Conservation (phyloP, 805 yeast genomes). For the Priceomyces medius region DNA sequence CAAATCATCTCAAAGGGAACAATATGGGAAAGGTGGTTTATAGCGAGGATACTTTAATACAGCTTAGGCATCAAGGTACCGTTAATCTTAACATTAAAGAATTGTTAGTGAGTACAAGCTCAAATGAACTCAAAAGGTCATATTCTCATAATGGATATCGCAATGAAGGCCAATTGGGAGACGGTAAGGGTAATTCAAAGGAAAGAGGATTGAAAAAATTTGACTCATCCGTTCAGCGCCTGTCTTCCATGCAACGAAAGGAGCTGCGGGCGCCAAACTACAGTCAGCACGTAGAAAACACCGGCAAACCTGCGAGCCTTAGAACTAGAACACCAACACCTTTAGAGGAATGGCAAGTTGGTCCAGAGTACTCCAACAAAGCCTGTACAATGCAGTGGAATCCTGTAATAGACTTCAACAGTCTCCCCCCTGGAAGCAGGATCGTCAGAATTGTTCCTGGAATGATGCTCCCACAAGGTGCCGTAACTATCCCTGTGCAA, state of each 20-base stretch:
- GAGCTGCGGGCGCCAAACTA: background rate
- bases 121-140: background rate
- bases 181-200: background rate
- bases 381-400: background rate
- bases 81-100: background rate
- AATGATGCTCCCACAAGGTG: slow-evolving; percentile 26
- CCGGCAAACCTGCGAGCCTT: background rate
- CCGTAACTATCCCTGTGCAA: slow-evolving; percentile 20
- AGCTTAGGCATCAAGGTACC: background rate
- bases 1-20: background rate
- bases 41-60: background rate
- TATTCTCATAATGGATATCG: background rate
- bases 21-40: background rate
- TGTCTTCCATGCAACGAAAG: background rate
- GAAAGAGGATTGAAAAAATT: background rate
- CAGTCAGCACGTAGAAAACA: background rate
- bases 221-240: background rate
- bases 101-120: background rate
- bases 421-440: slow-evolving; percentile 6
- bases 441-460: slow-evolving; percentile 24
- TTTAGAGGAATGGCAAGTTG: background rate
- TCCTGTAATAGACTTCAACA: background rate
- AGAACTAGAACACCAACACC: background rate
- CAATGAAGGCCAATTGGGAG: background rate
- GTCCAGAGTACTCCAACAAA: background rate